Evolutionary conservation across 345 rosid species (phyloP), one percentile per base, ranked within the genome.

Genomic region (Sonneratia alba): DNA sequence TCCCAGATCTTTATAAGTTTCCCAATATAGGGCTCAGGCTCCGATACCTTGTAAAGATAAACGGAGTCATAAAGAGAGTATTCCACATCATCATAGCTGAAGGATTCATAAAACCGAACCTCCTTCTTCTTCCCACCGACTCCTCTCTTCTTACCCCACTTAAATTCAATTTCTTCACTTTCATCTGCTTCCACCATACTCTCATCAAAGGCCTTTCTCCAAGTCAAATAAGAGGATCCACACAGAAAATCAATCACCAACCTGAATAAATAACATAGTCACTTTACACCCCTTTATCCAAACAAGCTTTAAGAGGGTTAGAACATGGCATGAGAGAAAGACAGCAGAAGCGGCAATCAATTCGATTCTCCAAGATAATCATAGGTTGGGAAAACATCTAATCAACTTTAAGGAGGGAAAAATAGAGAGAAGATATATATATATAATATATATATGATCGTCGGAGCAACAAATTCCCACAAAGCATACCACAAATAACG

Each of bases 1-100:
- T 95, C 97, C 92, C 96, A 92, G 56, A 92, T 87, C 73, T 84
- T 90, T 4, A 88, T 74, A 47, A 95, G 79, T 70, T 83, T 95
- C 53, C 94, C 99, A 45, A 95, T 22, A 66, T 81, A 79, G 69
- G 95, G 97, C 81, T 87, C 91, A 0, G 80, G 62, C 71, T 84
- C 87, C 6, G 65, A 70, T 22, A 83, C 79, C 62, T 75, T 61
- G 32, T 77, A 76, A 27, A 89, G 55, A 42, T 87, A 92, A 57
- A 92, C 94, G 61, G 82, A 80, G 70, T 95, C 99, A 71, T 79
- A 89, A 43, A 90, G 97, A 42, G 27, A 9, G 77, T 92, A 95
- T 24, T 85, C 87, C 53, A 82, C 85, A 12, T 88, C 91, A 73
- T 87, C 94, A 27, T 73, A 90, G 11, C 78, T 74, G 79, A 90